Base-by-base conservation (phyloP, 2,329 filamentous ascomycete genomes). In the Trichoderma sp. region DNA sequence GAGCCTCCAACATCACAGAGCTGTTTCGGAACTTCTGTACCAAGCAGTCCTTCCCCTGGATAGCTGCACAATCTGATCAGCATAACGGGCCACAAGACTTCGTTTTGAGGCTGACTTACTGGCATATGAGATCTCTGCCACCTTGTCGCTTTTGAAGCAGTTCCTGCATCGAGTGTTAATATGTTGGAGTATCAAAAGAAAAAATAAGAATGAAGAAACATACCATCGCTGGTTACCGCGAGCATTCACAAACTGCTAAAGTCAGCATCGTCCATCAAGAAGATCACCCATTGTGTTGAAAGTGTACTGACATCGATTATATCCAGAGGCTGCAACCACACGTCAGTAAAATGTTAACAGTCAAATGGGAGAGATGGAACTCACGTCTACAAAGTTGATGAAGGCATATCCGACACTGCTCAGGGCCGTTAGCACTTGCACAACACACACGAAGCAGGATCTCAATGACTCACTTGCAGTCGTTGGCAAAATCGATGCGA, bases 11-110 rank as follows among this genome's bases (percentile, higher is more conserved):
- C 93, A 98, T 97, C 34, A 99, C 93, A 0, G 93, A 94, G 45
- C 93, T 97, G 81, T 99, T 99, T 39, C 95, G 90, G 76, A 99
- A 99, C 76, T 98, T 97, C 77, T 96, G 92, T 7, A 97, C 88
- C 0, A 98, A 84, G 71, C 92, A 94, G 75, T 97, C 93, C 70
- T 91, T 90, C 54, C 95, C 95, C 81, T 99, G 95, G 69, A 97
- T 94, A 13, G 94, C 91, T 93, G 67, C 50, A 58, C 22, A 13
- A 10, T 4, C 13, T n/a, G 7, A 32, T 67, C 19, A 67, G 63
- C 60, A 81, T 66, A 81, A 74, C 22, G 74, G 68, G 50, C 13
- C 1, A 45, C 4, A 8, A 50, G 9, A n/a, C n/a, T 12, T 25
- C n/a, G n/a, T n/a, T 4, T 4, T 34, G 19, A 25, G 32, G 17